A percentile compares a stretch with the other conserved stretches of the same genome.
Conservation (phyloP, 805 yeast genomes). For the Wickerhamiella hasegawae region DNA sequence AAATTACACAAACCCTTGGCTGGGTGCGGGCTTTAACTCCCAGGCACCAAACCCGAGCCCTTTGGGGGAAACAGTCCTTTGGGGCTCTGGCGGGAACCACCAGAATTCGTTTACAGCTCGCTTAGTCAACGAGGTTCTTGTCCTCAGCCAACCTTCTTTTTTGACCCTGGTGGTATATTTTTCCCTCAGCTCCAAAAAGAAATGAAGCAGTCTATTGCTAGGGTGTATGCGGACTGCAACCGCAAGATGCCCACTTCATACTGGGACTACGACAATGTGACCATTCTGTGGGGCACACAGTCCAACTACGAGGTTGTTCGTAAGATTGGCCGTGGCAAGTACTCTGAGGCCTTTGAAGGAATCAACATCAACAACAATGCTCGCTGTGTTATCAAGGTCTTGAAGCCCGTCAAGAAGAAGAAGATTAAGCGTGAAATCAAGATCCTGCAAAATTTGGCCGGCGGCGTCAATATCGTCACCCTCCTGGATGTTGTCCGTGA, state of each 20-base stretch:
- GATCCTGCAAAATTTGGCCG: slow-evolving; percentile 67
- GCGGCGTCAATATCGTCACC: slow-evolving; percentile 68
- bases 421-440: slow-evolving; percentile 84
- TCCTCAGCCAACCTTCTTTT: too few species aligned
- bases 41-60: not conserved
- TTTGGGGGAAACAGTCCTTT: too few species aligned
- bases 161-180: too few species aligned
- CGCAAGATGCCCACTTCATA: slow-evolving; percentile 58
- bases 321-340: slow-evolving; percentile 84
- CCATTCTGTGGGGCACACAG: slow-evolving; percentile 72
- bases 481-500: slow-evolving; percentile 79
- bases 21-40: not conserved
- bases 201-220: slow-evolving; percentile 36
- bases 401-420: slow-evolving; percentile 86
- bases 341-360: slow-evolving; percentile 86
- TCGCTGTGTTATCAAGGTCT: slow-evolving; percentile 72
- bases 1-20: not conserved
- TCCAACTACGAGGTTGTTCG: slow-evolving; percentile 71
- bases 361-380: slow-evolving; percentile 40
- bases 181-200: slow-evolving; percentile 2
- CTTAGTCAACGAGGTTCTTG: not conserved
- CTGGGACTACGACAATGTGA: slow-evolving; percentile 67
- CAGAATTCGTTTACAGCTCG: too few species aligned
- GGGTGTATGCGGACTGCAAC: slow-evolving; percentile 73
- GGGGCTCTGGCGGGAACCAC: too few species aligned